Base-by-base conservation (phyloP, 306 rosid species). In the Bauhinia variegata region DNA sequence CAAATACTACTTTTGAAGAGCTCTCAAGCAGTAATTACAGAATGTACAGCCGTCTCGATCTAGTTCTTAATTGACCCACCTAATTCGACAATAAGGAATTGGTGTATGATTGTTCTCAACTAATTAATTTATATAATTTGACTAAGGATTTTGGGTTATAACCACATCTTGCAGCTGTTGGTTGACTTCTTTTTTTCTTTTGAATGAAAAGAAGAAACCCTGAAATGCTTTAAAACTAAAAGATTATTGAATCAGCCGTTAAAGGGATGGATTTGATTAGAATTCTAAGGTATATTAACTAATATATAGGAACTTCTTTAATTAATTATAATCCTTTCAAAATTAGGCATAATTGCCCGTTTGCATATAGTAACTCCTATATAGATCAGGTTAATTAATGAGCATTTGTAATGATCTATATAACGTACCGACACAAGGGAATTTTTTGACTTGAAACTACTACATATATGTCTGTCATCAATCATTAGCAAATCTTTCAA, bases 21-120 rank as follows among this genome's bases (percentile, higher is more conserved):
- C 23, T 17, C 43, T 36, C 14, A 15, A 17, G 68, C 3, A 11
- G 28, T 50, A 17, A 13, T 62, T 55, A 41, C 28, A 43, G 33
- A 44, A 63, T 5, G 9, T 1, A 54, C 58, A 54, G 56, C 71
- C 51, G 4, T 17, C 43, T 11, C n/a, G 11, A 23, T 72, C 67
- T 10, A 41, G 63, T 42, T 52, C 63, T 31, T 59, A 62, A 42
- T 58, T 72, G 57, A 59, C 68, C 64, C 57, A 32, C 70, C n/a
- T 58, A 53, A 63, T 33, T 63, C 59, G 42, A 72, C 43, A 43
- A 54, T 72, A 36, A 36, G 41, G 41, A 36, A 36, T 8, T 36
- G 23, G 8, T 28, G 31, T 4, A 63, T 30, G 42, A 44, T 44
- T 46, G 68, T 47, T 4, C 46, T 63, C 68, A 9, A 46, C 11